Conservation (phyloP, 768 basidiomycete species). For the Trametes meyenii region DNA sequence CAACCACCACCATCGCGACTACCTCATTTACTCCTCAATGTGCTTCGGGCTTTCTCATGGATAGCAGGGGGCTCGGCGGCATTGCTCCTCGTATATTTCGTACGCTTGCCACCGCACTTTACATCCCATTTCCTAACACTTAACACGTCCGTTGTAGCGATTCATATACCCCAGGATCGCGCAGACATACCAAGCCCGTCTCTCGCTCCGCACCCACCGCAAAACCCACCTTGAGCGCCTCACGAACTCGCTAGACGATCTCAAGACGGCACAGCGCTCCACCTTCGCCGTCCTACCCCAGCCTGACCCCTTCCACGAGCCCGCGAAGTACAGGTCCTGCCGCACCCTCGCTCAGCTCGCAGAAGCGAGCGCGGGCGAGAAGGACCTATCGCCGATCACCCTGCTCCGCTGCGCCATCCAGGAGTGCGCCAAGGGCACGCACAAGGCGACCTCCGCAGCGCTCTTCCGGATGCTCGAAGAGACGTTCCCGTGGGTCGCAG, state of each 20-base stretch:
- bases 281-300: slow-evolving; percentile 61
- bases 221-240: slow-evolving; percentile 56
- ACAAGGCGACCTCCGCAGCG: slow-evolving; percentile 56
- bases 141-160: slow-evolving; percentile 45
- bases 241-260: slow-evolving; percentile 53
- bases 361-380: slow-evolving; percentile 26
- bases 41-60: slow-evolving; percentile 65
- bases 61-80: slow-evolving; percentile 62
- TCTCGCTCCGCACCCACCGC: slow-evolving; percentile 63
- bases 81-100: slow-evolving; percentile 66
- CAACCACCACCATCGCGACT: slow-evolving; percentile 69
- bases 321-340: slow-evolving; percentile 45
- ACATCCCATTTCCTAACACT: not conserved
- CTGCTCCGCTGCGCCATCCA: slow-evolving; percentile 65
- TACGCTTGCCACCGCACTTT: slow-evolving; percentile 37
- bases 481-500: slow-evolving; percentile 59
- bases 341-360: slow-evolving; percentile 47
- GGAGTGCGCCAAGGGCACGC: slow-evolving; percentile 45
- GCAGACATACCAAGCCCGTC: slow-evolving; percentile 60
- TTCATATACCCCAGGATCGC: slow-evolving; percentile 70
- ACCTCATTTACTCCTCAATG: slow-evolving; percentile 64
- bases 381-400: slow-evolving; percentile 51
- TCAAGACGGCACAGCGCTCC: slow-evolving; percentile 59
- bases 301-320: slow-evolving; percentile 54
- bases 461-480: slow-evolving; percentile 61